Percentiles rank a stretch among this genome's conserved stretches.
Conservation (phyloP, 495 filamentous ascomycete species). For the Cetradonia linearis region DNA sequence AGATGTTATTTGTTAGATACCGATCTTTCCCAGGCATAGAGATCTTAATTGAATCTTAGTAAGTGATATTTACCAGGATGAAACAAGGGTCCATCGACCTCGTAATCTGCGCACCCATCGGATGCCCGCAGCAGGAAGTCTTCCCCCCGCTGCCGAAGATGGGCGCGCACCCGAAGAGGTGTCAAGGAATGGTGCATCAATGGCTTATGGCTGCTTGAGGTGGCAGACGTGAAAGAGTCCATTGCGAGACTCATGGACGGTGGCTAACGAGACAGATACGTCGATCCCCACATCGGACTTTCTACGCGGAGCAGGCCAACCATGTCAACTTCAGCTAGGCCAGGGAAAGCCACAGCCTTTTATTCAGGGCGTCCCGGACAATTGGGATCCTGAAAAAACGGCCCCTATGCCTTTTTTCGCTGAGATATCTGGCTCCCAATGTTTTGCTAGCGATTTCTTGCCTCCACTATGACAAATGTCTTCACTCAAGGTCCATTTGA, state of each 20-base stretch:
- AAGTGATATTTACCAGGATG: background rate
- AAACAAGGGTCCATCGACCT: slow-evolving; percentile 7
- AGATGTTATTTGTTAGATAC: slow-evolving; percentile 1
- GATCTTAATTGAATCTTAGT: background rate
- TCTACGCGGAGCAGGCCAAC: background rate
- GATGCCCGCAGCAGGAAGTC: slow-evolving; percentile 12
- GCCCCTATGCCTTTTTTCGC: background rate
- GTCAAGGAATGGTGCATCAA: background rate
- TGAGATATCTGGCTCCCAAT: slow-evolving; percentile 3
- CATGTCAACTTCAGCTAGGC: background rate
- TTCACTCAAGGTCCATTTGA: background rate
- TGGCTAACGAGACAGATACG: background rate
- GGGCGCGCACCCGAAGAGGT: background rate
- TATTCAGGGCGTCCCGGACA: background rate
- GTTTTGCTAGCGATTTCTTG: background rate
- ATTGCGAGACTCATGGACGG: background rate
- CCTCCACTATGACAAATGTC: background rate
- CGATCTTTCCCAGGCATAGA: slow-evolving; percentile 1
- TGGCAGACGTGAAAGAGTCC: background rate
- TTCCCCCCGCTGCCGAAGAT: background rate
- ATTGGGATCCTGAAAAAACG: background rate
- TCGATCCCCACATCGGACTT: background rate
- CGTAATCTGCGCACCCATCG: background rate
- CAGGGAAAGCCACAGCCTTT: background rate
- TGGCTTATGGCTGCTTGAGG: background rate